These are phyloP conservation scores for Ceratocystis papillata DNA, from an alignment of 2,329 filamentous ascomycete genomes.

Conservation along the genomic window DNA sequence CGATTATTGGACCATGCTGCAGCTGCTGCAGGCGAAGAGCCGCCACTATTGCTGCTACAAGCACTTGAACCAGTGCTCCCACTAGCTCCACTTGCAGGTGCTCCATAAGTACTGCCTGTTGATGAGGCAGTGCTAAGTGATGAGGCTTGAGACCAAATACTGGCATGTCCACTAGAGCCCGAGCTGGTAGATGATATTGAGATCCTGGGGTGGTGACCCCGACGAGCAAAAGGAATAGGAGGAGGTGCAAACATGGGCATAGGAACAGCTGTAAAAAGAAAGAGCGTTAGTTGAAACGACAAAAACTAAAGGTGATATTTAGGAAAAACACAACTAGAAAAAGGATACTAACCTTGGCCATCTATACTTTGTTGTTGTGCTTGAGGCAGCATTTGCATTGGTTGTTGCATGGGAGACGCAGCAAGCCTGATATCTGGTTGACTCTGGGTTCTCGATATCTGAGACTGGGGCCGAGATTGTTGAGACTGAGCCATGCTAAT, in stretches of 20 bases:
- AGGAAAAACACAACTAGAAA: neutral
- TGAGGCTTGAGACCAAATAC: conserved; percentile 35
- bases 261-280: conserved; percentile 23
- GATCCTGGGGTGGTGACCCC: conserved; percentile 34
- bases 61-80: neutral
- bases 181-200: conserved; percentile 43
- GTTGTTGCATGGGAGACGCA: conserved; percentile 31
- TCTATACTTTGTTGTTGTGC: conserved; percentile 16
- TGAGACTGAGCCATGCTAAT: conserved; percentile 22
- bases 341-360: conserved; percentile 17
- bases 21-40: conserved; percentile 16
- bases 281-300: conserved; percentile 25
- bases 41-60: neutral
- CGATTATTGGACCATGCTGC: conserved; percentile 24
- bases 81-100: conserved; percentile 6
- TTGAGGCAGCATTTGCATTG: conserved; percentile 24
- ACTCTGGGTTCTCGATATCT: conserved; percentile 9
- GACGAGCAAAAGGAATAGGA: conserved; percentile 32
- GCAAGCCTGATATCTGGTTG: conserved; percentile 29
- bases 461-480: conserved; percentile 20
- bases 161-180: conserved; percentile 40
- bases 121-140: conserved; percentile 28
- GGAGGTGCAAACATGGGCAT: conserved; percentile 31
- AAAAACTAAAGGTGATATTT: neutral
- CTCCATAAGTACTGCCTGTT: conserved; percentile 15